phyloP scores from a whole-genome alignment of 2,329 filamentous ascomycete species.

The Aspergillus sp. region DNA sequence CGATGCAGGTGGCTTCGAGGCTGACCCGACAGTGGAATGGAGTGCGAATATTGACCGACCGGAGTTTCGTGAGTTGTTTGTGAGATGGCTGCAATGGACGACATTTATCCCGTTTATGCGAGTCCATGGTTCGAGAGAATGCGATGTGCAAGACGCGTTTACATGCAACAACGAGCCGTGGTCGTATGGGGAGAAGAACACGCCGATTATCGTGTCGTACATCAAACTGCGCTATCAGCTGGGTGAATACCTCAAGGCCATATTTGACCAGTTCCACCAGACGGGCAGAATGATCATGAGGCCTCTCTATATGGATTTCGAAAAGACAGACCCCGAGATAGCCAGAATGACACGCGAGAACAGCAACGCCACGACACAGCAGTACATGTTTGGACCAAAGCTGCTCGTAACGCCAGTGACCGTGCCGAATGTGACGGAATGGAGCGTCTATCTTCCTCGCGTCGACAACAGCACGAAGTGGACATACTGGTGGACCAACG shows the following conservation, averaged over 20 bases:
- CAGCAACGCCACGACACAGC: conserved; percentile 31
- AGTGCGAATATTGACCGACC: conserved; percentile 50
- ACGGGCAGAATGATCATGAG: conserved; percentile 33
- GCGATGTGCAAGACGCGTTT: conserved; percentile 36
- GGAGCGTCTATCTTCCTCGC: conserved; percentile 32
- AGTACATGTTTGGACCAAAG: conserved; percentile 36
- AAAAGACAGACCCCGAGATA: conserved; percentile 19
- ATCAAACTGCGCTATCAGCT: conserved; percentile 53
- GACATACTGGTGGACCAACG: conserved; percentile 40
- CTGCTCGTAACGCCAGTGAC: conserved; percentile 34
- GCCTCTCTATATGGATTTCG: conserved; percentile 36
- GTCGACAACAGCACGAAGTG: conserved; percentile 21
- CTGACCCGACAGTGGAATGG: conserved; percentile 30
- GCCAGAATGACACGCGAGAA: conserved; percentile 19
- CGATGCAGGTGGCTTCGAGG: conserved; percentile 64
- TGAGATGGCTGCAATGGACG: conserved; percentile 63
- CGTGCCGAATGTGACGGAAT: conserved; percentile 29
- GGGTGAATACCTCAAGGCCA: conserved; percentile 21
- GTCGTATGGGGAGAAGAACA: conserved; percentile 56
- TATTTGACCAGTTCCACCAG: conserved; percentile 30
- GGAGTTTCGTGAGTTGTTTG: conserved; percentile 56
- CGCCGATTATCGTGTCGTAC: conserved; percentile 53
- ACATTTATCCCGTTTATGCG: conserved; percentile 56
- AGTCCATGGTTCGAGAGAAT: conserved; percentile 56
- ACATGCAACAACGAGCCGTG: conserved; percentile 52